Base-by-base conservation (phyloP, 2,329 filamentous ascomycete species). In the Hypoxylon sp. region DNA sequence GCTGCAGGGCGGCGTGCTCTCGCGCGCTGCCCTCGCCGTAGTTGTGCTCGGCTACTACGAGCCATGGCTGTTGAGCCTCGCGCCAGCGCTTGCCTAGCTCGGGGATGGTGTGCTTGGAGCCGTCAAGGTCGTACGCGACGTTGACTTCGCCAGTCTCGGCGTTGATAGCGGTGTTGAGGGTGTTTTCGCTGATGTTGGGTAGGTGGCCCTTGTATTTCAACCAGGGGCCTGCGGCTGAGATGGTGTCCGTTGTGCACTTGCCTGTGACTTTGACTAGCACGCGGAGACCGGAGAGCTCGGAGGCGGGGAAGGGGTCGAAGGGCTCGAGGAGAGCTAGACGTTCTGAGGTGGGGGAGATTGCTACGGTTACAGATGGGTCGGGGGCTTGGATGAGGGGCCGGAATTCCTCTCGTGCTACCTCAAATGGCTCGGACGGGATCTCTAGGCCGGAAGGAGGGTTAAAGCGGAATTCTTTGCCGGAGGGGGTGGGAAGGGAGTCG, bases 141-240 rank as follows among this genome's bases (percentile, higher is more conserved):
- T 98, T 98, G 71, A 96, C 94, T 81, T 97, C 94, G 74, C 91
- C 92, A 0, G 95, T 99, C 69, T 93, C 93, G 47, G 92, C 94
- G 81, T 98, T 98, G 78, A 94, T 87, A 67, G 96, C 96, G 59
- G 94, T 96, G 82, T 98, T 98, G 72, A 99, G 89, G 2, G 96
- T 99, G 87, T 99, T 99, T 78, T 93, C 93, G 74, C 91, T 92
- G 80, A 99, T 99, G 85, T 99, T 99, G 80, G 96, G 93, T 70
- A 99, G 89, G 82, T 99, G 96, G 70, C 96, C 96, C 86, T 98
- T 98, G 89, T 98, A 99, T 83, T 98, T 98, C 74, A 99, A 89
- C 95, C 95, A 98, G 15, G 95, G 95, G 5, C 95, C 95, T 0
- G 95, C 95, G 35, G 95, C 95, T 39, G 94, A 98, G 82, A 99